These are phyloP conservation scores for Ambispora gerdemannii DNA, from an alignment of 192 early-diverging fungal species.

Conservation along the genomic window DNA sequence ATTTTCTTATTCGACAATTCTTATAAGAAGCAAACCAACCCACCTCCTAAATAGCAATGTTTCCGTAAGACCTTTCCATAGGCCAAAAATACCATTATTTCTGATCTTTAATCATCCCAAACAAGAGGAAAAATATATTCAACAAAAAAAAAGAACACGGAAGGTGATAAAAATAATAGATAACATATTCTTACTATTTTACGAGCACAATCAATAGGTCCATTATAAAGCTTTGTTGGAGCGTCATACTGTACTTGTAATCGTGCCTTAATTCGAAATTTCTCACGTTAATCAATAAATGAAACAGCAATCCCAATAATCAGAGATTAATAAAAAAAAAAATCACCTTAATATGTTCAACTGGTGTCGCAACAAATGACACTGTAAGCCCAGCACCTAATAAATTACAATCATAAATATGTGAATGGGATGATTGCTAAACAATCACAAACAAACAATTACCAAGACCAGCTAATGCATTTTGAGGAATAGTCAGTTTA, in stretches of 20 bases:
- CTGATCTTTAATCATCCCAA: constrained; percentile 52
- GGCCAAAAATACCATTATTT: constrained; percentile 74
- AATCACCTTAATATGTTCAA: constrained; percentile 71
- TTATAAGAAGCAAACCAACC: too few species aligned
- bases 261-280: constrained; percentile 29
- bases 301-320: neutral
- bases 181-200: constrained; percentile 51
- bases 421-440: neutral
- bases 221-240: constrained; percentile 67
- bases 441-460: constrained; percentile 7
- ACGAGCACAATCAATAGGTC: constrained; percentile 82
- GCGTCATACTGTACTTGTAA: constrained; percentile 76
- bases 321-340: neutral
- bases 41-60: constrained; percentile 77
- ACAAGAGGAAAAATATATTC: neutral
- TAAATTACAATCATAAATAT: neutral
- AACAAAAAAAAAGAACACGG: neutral
- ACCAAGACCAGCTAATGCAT: constrained; percentile 62
- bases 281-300: neutral
- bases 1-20: too few species aligned
- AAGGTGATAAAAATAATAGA: neutral
- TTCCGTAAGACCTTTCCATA: constrained; percentile 81
- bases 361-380: constrained; percentile 75
- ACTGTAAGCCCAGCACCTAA: constrained; percentile 73
- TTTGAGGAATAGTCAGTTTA: constrained; percentile 62